phyloP scores from a whole-genome alignment of 768 basidiomycete genomes.

The Tulasnella sp. region DNA sequence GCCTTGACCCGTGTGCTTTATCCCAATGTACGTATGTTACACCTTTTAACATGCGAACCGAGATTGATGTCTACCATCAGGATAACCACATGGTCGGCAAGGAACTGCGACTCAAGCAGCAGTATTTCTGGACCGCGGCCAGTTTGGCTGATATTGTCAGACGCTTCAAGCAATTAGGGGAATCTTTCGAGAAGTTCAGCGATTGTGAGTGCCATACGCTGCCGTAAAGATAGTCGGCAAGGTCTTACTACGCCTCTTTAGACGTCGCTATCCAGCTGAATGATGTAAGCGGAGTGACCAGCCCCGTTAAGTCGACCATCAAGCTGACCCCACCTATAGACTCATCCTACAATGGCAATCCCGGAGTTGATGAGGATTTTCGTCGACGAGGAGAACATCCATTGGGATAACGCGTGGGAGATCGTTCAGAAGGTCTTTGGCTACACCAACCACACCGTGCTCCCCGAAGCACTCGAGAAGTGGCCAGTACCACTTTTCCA shows the following conservation, averaged over 20 bases:
- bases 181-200: conserved; percentile 68
- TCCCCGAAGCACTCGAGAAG: conserved; percentile 58
- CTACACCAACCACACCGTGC: conserved; percentile 92
- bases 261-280: conserved; percentile 93
- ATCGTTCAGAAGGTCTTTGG: conserved; percentile 87
- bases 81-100: conserved; percentile 47
- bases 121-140: conserved; percentile 92
- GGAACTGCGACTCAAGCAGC: conserved; percentile 41
- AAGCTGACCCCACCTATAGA: conserved; percentile 34
- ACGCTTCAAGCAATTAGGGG: conserved; percentile 82
- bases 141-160: conserved; percentile 82
- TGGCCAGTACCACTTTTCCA: conserved; percentile 87
- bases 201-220: conserved; percentile 47
- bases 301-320: background rate
- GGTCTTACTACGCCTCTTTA: conserved; percentile 23
- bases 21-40: conserved; percentile 56
- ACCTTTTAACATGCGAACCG: background rate
- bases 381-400: conserved; percentile 76
- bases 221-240: background rate
- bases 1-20: conserved; percentile 93
- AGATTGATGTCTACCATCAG: background rate
- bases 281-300: conserved; percentile 42
- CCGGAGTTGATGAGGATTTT: conserved; percentile 88
- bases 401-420: conserved; percentile 78
- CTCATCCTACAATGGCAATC: conserved; percentile 91